These are phyloP conservation scores for Fraxinus nigra DNA, from an alignment of 305 asterid species.

Conservation along the genomic window DNA sequence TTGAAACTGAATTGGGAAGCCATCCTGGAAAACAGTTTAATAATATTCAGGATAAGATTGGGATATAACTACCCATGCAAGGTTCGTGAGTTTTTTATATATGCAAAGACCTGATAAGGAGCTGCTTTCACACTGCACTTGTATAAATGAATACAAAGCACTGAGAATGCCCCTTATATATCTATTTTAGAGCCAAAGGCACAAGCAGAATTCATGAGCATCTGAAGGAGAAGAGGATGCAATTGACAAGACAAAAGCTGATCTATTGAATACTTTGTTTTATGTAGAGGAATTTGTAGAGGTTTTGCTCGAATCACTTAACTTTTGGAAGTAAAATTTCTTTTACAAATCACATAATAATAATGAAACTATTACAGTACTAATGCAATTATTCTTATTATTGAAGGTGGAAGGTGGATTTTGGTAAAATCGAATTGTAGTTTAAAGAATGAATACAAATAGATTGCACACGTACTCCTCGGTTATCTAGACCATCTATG, in stretches of 20 bases:
- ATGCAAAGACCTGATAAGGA: not conserved
- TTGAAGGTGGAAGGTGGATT: not conserved
- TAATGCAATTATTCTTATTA: slow-evolving; percentile 8
- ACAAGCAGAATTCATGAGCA: slow-evolving; percentile 8
- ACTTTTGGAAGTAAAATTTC: not conserved
- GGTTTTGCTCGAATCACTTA: not conserved
- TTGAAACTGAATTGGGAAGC: slow-evolving; percentile 83
- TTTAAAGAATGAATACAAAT: slow-evolving; percentile 32
- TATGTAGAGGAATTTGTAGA: not conserved
- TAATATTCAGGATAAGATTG: slow-evolving; percentile 12
- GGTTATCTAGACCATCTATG: slow-evolving; percentile 22
- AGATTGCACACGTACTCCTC: slow-evolving; percentile 21
- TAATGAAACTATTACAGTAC: slow-evolving; percentile 12
- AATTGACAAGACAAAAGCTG: slow-evolving; percentile 4
- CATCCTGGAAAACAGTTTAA: slow-evolving; percentile 54
- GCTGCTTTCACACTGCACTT: slow-evolving; percentile 1
- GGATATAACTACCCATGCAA: slow-evolving; percentile 10
- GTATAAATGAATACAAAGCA: not conserved
- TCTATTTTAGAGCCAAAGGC: not conserved
- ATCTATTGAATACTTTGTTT: not conserved
- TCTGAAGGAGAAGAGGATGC: slow-evolving; percentile 15
- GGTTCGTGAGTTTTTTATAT: not conserved
- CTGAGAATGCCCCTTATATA: not conserved
- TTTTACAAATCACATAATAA: slow-evolving; percentile 3
- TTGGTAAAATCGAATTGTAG: slow-evolving; percentile 1